phyloP scores from a whole-genome alignment of 2,329 filamentous ascomycete genomes.

The Claviceps citrina region DNA sequence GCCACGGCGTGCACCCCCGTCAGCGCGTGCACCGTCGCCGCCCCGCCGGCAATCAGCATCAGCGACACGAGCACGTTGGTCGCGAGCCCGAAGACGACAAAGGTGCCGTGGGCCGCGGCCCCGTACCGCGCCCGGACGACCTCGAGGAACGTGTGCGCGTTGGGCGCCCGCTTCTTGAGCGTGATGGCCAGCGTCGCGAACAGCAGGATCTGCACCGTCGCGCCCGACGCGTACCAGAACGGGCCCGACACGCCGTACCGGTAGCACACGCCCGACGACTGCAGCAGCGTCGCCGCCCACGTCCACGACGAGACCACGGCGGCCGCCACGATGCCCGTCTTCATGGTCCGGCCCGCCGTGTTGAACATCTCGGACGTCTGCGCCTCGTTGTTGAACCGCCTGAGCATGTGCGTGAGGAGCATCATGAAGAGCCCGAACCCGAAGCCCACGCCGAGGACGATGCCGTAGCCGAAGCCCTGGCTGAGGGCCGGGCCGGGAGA shows the following conservation, averaged over 20 bases:
- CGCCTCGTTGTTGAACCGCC: constrained; percentile 47
- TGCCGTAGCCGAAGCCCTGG: constrained; percentile 61
- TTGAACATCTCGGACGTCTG: constrained; percentile 90
- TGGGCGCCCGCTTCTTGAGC: constrained; percentile 71
- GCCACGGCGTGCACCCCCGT: constrained; percentile 46
- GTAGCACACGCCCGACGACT: constrained; percentile 71
- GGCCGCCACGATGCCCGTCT: constrained; percentile 72
- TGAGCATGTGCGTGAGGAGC: constrained; percentile 53
- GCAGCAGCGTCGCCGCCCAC: constrained; percentile 72
- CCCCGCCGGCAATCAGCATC: constrained; percentile 73
- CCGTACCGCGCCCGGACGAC: constrained; percentile 73
- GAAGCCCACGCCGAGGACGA: constrained; percentile 59
- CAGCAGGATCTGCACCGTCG: constrained; percentile 73
- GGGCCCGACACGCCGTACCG: constrained; percentile 52
- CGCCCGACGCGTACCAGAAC: constrained; percentile 50
- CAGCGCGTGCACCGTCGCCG: constrained; percentile 36
- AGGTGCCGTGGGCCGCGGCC: constrained; percentile 53
- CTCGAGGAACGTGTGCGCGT: constrained; percentile 75
- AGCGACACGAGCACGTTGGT: constrained; percentile 80
- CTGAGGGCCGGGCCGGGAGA: constrained; percentile 23
- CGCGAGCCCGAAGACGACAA: constrained; percentile 66
- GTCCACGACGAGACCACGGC: constrained; percentile 92
- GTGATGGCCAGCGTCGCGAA: constrained; percentile 87
- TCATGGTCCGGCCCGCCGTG: constrained; percentile 75
- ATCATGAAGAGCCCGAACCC: constrained; percentile 65